Conservation (phyloP, 768 basidiomycete genomes). For the Neoboletus subvelutipes region DNA sequence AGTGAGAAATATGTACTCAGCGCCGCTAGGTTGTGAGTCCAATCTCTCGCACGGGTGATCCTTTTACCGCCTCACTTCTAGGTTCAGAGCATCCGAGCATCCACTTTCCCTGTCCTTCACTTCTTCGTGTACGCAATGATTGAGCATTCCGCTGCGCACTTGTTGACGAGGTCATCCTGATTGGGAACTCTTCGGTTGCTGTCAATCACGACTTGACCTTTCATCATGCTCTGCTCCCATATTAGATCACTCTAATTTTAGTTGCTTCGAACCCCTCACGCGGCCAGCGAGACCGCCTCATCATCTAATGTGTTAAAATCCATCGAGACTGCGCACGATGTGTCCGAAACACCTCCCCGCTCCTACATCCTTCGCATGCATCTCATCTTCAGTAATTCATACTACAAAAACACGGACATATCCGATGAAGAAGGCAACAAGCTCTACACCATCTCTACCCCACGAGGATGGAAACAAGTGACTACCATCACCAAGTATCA, state of each 20-base stretch:
- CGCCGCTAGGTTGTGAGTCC: not conserved
- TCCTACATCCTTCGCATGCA: slow-evolving; percentile 3
- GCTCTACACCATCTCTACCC: slow-evolving; percentile 20
- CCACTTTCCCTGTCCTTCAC: too few relatives aligned
- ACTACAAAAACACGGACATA: slow-evolving; percentile 20
- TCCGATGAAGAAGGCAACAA: slow-evolving; percentile 18
- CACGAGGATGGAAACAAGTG: slow-evolving; percentile 13
- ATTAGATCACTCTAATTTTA: slow-evolving; percentile 10
- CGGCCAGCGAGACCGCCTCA: slow-evolving; percentile 1
- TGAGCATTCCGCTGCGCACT: not conserved
- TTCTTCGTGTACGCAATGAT: not conserved
- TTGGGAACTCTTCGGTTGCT: not conserved
- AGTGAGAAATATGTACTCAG: not conserved
- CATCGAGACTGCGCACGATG: not conserved
- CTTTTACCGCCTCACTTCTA: not conserved
- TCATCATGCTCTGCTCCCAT: not conserved
- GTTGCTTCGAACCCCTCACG: not conserved
- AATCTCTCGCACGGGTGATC: not conserved
- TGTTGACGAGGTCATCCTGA: not conserved
- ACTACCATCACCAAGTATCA: slow-evolving; percentile 11
- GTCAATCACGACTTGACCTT: not conserved
- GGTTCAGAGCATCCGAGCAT: not conserved
- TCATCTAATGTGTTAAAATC: not conserved
- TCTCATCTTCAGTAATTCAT: slow-evolving; percentile 15
- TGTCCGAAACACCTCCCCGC: not conserved